Conservation (phyloP, 495 filamentous ascomycete genomes). For the Thozetella sp. region DNA sequence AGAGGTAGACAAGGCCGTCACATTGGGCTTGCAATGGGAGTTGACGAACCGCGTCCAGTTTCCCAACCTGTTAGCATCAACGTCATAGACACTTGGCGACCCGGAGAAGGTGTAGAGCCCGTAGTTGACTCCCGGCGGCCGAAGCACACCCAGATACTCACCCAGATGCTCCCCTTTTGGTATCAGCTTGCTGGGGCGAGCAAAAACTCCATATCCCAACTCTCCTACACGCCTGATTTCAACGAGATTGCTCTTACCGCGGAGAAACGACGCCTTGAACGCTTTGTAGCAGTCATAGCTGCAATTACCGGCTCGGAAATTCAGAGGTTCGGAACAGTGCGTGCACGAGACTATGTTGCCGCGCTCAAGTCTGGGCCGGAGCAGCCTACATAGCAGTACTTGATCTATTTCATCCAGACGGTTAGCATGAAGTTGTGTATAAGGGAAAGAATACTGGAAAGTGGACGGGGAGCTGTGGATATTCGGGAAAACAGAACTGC, state of each 20-base stretch:
- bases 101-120: background rate
- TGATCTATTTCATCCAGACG: background rate
- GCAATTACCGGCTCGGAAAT: background rate
- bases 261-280: background rate
- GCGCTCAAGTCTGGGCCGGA: background rate
- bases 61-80: conserved; percentile 12
- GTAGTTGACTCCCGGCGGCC: background rate
- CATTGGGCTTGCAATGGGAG: conserved; percentile 18
- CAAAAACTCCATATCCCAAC: background rate
- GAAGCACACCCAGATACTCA: background rate
- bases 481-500: too few species aligned
- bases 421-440: too few species aligned
- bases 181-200: background rate
- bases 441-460: too few species aligned
- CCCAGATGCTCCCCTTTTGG: background rate
- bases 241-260: background rate
- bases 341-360: background rate
- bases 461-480: too few species aligned
- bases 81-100: background rate
- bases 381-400: background rate
- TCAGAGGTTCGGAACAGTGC: background rate
- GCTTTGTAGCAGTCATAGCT: background rate
- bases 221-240: background rate
- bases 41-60: conserved; percentile 31
- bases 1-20: background rate